phyloP scores from a whole-genome alignment of 805 yeast species.

The Blastobotrys parvus region DNA sequence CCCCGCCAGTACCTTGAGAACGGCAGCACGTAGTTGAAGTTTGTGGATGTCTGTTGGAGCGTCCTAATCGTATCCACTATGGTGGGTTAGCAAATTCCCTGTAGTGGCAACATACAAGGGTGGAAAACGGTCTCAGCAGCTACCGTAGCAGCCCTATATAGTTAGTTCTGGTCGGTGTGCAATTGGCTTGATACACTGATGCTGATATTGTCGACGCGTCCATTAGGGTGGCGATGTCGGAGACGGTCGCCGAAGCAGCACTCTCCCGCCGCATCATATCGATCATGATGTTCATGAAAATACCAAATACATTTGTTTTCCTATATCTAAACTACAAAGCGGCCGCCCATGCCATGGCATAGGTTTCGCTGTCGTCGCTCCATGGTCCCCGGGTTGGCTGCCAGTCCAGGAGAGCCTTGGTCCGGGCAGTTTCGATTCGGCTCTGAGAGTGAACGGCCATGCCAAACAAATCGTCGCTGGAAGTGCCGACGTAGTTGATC shows the following conservation, averaged over 20 bases:
- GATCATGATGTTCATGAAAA: too few species aligned
- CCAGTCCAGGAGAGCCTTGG: neutral
- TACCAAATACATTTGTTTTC: too few species aligned
- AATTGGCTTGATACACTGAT: constrained; percentile 24
- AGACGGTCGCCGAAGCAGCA: neutral
- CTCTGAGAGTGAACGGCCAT: neutral
- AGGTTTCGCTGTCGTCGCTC: neutral
- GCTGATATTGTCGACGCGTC: constrained; percentile 31
- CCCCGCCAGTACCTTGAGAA: constrained; percentile 34
- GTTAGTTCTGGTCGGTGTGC: neutral
- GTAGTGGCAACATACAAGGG: constrained; percentile 23
- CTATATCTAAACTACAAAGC: too few species aligned
- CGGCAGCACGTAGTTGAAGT: constrained; percentile 30
- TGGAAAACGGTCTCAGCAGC: constrained; percentile 33
- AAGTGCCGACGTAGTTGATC: neutral
- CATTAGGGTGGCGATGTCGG: constrained; percentile 20
- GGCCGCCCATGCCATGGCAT: neutral
- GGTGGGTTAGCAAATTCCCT: neutral
- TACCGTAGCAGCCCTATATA: constrained; percentile 27
- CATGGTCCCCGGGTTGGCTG: neutral
- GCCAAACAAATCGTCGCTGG: neutral
- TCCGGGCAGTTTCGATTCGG: neutral
- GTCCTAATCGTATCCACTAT: constrained; percentile 35
- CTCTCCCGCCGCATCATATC: too few species aligned
- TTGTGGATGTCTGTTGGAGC: constrained; percentile 33